A percentile compares a stretch with the other conserved stretches of the same genome.
Evolutionary conservation across 176 grass and related monocot species (phyloP).

Genomic region (Musa schizocarpa): DNA sequence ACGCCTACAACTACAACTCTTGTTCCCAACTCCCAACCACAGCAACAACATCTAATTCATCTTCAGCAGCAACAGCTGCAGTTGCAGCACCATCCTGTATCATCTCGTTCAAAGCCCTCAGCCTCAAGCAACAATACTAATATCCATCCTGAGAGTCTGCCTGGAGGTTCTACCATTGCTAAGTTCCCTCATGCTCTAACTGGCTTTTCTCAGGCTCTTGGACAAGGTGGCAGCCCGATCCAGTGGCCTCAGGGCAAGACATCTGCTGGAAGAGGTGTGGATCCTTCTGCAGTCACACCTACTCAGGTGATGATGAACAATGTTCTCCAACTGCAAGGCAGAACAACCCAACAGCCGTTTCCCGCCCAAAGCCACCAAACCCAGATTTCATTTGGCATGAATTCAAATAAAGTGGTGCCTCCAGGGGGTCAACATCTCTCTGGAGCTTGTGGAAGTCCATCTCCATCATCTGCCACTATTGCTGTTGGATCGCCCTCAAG

Average conservation of each 20-base stretch:
- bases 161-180: conserved; percentile 6
- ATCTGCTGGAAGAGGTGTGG: conserved; percentile 36
- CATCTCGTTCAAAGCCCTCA: conserved; percentile 60
- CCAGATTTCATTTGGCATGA: conserved; percentile 53
- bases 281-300: conserved; percentile 28
- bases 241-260: conserved; percentile 61
- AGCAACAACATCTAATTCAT: conserved; percentile 31
- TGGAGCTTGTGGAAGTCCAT: conserved; percentile 40
- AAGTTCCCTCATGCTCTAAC: conserved; percentile 38
- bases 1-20: not conserved
- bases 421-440: conserved; percentile 41
- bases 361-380: conserved; percentile 51
- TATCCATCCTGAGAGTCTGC: conserved; percentile 29
- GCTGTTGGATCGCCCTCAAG: conserved; percentile 59
- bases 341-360: conserved; percentile 36
- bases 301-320: conserved; percentile 50
- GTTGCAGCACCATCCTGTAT: conserved; percentile 46
- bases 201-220: conserved; percentile 37
- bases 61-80: conserved; percentile 36
- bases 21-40: conserved; percentile 21
- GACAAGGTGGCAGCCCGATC: conserved; percentile 37
- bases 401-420: conserved; percentile 48
- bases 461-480: conserved; percentile 54
- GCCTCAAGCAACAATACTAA: conserved; percentile 42
- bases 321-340: conserved; percentile 48